Base-by-base conservation (phyloP, 75 land plant species). In the Pinus albicaulis region DNA sequence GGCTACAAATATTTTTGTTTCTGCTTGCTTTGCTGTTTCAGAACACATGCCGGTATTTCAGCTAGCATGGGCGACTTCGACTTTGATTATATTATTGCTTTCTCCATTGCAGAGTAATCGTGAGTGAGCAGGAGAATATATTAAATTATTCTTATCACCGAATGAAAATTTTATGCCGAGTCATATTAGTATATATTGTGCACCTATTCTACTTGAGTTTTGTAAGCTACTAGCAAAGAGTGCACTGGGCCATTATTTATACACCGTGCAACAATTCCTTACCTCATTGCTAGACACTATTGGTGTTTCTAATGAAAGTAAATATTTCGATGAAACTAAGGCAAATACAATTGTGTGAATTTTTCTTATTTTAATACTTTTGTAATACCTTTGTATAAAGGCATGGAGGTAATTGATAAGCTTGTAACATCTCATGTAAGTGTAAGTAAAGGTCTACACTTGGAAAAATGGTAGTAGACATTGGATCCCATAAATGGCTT, bases 151-250 rank as follows among this genome's bases (percentile, higher is more conserved):
- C 56, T 55, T 91, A 16, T 62, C 77, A 36, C 61, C 81, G 7
- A 55, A 77, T 76, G 71, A 68, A 3, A 83, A 81, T 56, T 81
- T 80, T 34, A 73, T 87, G 34, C 87, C 85, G 0, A 73, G 83
- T 56, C 65, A 65, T 20, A 55, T 85, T 11, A 83, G 84, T 59
- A n/a, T 5, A 3, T 77, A 84, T 12, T 90, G 83, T 57, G 88
- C 85, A 8, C 80, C 84, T 2, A 82, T 96, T 52, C 83, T 93
- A 36, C 68, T 96, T 55, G 90, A 87, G 25, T 93, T 93, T 76
- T 96, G 91, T 77, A 88, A 86, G 81, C 76, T 90, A 76, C 86
- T 96, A 25, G 77, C 81, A 44, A 79, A 70, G 55, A 79, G 79
- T 78, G 89, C 65, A 8, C 28, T 28, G 6, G 66, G 77, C 22